These are phyloP conservation scores for Dalechampia spathulata DNA, from an alignment of 441 rosid genomes.

Conservation along the genomic window DNA sequence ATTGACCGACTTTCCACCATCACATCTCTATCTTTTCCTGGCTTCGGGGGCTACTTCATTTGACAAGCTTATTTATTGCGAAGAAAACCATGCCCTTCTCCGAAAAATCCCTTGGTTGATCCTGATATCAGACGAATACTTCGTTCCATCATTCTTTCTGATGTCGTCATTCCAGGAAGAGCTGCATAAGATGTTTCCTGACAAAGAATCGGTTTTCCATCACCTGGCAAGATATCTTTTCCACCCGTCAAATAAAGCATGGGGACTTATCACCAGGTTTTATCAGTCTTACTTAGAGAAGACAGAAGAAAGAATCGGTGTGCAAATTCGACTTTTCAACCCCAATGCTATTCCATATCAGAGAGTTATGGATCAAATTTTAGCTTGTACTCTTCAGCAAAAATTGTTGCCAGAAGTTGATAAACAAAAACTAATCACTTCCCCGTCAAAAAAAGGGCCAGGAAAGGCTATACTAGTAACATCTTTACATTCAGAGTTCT, in stretches of 20 bases:
- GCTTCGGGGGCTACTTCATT: constrained; percentile 38
- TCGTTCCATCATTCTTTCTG: constrained; percentile 53
- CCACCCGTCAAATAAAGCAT: constrained; percentile 60
- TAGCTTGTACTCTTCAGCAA: constrained; percentile 33
- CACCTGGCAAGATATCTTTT: constrained; percentile 55
- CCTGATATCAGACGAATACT: constrained; percentile 47
- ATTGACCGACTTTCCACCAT: constrained; percentile 17
- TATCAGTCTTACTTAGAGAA: constrained; percentile 47
- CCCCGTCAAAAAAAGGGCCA: constrained; percentile 10
- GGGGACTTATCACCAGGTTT: constrained; percentile 61
- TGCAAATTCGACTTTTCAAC: constrained; percentile 49
- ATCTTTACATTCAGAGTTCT: constrained; percentile 15
- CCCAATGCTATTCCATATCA: constrained; percentile 36
- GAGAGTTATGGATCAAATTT: constrained; percentile 40
- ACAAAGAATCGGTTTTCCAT: constrained; percentile 50
- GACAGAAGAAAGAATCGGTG: constrained; percentile 53
- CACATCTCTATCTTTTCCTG: constrained; percentile 40
- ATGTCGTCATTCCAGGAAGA: constrained; percentile 39
- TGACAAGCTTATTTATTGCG: constrained; percentile 54
- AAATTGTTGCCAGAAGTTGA: constrained; percentile 36
- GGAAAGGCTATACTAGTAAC: constrained; percentile 18
- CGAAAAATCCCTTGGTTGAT: constrained; percentile 52
- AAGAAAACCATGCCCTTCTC: constrained; percentile 40
- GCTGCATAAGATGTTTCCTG: constrained; percentile 47
- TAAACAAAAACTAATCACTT: constrained; percentile 11